phyloP scores from a whole-genome alignment of 306 rosid species.

The Prunus salicina region DNA sequence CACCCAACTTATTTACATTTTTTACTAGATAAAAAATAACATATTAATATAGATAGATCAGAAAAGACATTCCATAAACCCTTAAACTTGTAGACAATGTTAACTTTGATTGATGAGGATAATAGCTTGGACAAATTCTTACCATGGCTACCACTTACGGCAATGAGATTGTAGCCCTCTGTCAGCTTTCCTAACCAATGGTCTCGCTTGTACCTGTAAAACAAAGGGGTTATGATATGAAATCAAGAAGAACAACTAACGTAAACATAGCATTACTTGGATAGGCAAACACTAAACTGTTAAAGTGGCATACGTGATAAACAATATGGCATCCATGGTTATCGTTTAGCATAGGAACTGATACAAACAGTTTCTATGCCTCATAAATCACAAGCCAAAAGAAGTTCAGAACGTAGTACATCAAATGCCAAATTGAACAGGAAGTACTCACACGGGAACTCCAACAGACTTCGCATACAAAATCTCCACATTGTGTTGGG shows the following conservation, averaged over 20 bases:
- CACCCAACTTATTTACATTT: not conserved
- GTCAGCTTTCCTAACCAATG: slow-evolving; percentile 30
- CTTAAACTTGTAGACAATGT: not conserved
- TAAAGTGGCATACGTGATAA: not conserved
- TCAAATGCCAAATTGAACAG: not conserved
- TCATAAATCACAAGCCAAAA: not conserved
- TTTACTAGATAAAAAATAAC: not conserved
- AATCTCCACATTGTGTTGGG: slow-evolving; percentile 28
- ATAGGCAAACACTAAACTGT: not conserved
- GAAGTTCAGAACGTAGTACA: not conserved
- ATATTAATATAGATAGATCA: not conserved
- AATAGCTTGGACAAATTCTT: not conserved
- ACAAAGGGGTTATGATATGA: not conserved
- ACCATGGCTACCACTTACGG: slow-evolving; percentile 38
- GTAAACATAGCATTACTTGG: not conserved
- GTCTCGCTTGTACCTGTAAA: slow-evolving; percentile 23
- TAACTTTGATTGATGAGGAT: not conserved
- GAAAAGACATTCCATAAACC: not conserved
- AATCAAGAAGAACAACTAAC: not conserved
- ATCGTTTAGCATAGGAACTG: not conserved
- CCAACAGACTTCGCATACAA: slow-evolving; percentile 24
- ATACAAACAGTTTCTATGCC: not conserved
- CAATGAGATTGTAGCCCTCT: slow-evolving; percentile 24
- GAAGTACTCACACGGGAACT: slow-evolving; percentile 27
- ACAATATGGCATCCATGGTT: not conserved